Conservation (phyloP, 345 rosid genomes). For the Corchorus capsularis region DNA sequence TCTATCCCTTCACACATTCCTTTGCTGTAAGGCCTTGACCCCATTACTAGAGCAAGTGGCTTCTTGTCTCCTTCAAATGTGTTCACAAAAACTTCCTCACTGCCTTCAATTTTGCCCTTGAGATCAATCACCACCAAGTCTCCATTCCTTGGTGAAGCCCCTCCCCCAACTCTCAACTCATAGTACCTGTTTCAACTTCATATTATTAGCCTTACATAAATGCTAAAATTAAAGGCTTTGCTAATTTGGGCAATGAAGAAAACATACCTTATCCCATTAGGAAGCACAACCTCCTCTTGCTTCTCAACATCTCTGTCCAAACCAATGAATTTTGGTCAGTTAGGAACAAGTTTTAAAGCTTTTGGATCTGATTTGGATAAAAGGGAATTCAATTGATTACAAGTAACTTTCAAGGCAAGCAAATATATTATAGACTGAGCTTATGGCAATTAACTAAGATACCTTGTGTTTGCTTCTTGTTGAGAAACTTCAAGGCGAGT, state of each 20-base stretch:
- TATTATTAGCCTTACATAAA: constrained; percentile 5
- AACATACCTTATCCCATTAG: constrained; percentile 76
- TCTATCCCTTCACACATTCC: constrained; percentile 90
- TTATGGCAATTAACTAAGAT: neutral
- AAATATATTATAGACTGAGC: too few relatives aligned
- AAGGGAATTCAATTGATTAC: too few relatives aligned
- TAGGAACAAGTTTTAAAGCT: neutral
- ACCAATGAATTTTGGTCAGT: neutral
- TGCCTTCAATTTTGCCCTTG: constrained; percentile 62
- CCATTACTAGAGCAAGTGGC: constrained; percentile 74
- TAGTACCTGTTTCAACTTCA: constrained; percentile 54
- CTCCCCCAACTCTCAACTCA: constrained; percentile 84
- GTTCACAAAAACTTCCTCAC: constrained; percentile 63
- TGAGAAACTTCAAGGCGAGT: constrained; percentile 80
- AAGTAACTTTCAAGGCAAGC: too few relatives aligned
- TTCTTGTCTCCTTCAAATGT: constrained; percentile 59
- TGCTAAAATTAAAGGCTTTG: neutral
- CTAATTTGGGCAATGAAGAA: neutral
- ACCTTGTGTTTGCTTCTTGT: constrained; percentile 85
- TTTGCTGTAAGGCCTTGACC: constrained; percentile 75
- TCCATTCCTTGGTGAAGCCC: constrained; percentile 73
- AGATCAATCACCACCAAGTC: constrained; percentile 84
- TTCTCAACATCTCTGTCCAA: constrained; percentile 66
- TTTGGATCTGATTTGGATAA: neutral
- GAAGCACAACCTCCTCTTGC: constrained; percentile 70